These are phyloP conservation scores for Claviceps pusilla DNA, from an alignment of 2,329 filamentous ascomycete species.

Conservation along the genomic window DNA sequence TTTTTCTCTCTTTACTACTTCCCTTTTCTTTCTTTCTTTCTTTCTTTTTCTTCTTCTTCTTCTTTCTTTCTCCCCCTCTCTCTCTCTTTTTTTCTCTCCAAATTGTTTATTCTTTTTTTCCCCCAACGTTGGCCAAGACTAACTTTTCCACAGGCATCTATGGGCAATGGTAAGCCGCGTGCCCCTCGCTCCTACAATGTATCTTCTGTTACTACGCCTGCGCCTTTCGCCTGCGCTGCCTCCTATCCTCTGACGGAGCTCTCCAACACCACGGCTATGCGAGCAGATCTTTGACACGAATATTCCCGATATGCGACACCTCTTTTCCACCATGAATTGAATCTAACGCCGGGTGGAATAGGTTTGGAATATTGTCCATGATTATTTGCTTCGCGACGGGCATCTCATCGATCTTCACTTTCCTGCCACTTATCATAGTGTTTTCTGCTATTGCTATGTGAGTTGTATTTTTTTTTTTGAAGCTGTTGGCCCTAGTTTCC, in stretches of 20 bases:
- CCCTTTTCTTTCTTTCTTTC: background rate
- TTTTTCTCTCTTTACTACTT: no score
- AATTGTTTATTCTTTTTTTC: no score
- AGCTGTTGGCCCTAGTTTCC: background rate
- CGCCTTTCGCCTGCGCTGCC: background rate
- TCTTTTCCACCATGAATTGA: background rate
- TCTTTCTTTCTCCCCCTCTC: no score
- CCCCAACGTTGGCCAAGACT: background rate
- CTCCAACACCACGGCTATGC: background rate
- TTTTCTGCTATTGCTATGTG: constrained; percentile 41
- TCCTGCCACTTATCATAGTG: constrained; percentile 31
- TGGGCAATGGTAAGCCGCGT: constrained; percentile 51
- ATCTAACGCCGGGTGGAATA: constrained; percentile 17
- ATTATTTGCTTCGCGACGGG: constrained; percentile 55
- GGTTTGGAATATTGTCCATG: constrained; percentile 57
- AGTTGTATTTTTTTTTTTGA: constrained; percentile 13
- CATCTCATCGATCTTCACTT: constrained; percentile 51
- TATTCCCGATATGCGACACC: background rate
- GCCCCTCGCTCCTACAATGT: background rate
- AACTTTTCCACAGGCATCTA: constrained; percentile 45
- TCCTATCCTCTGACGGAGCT: background rate
- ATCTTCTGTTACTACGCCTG: background rate
- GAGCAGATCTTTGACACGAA: background rate
- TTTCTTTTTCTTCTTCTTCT: background rate
- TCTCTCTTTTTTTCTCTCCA: no score